Evolutionary conservation across 352 stramenopile species (phyloP).

Genomic region (Phytophthora multivora): DNA sequence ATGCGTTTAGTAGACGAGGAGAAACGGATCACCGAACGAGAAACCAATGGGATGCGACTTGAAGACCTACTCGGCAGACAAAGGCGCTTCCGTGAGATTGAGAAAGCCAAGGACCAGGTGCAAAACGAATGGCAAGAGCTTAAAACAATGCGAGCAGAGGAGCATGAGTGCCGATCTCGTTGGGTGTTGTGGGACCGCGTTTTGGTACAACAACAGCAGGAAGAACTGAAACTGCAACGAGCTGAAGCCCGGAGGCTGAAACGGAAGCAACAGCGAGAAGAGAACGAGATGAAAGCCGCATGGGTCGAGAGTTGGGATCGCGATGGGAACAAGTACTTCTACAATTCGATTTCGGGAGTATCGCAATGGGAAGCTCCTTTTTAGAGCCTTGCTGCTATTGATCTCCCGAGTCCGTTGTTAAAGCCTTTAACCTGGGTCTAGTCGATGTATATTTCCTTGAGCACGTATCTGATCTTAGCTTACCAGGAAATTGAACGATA

Average conservation of each 20-base stretch:
- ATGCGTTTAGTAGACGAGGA: constrained; percentile 54
- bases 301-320: constrained; percentile 62
- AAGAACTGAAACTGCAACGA: constrained; percentile 39
- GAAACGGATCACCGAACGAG: constrained; percentile 31
- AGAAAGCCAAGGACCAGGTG: constrained; percentile 33
- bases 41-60: constrained; percentile 41
- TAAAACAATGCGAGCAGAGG: constrained; percentile 53
- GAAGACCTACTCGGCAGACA: constrained; percentile 63
- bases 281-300: constrained; percentile 31
- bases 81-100: constrained; percentile 37
- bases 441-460: no score
- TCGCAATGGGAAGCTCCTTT: constrained; percentile 61
- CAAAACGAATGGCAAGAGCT: constrained; percentile 46
- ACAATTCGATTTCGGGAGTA: constrained; percentile 54
- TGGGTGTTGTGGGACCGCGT: constrained; percentile 43
- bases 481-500: no score
- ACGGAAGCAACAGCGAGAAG: constrained; percentile 41
- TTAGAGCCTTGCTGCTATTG: background rate
- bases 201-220: constrained; percentile 28
- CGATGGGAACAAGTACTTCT: constrained; percentile 62
- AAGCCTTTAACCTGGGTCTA: no score
- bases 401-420: no score
- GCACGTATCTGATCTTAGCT: no score
- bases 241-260: constrained; percentile 36
- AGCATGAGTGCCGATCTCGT: constrained; percentile 35